Conservation (phyloP, 2,329 filamentous ascomycete species). For the Waltergamsia citrina region DNA sequence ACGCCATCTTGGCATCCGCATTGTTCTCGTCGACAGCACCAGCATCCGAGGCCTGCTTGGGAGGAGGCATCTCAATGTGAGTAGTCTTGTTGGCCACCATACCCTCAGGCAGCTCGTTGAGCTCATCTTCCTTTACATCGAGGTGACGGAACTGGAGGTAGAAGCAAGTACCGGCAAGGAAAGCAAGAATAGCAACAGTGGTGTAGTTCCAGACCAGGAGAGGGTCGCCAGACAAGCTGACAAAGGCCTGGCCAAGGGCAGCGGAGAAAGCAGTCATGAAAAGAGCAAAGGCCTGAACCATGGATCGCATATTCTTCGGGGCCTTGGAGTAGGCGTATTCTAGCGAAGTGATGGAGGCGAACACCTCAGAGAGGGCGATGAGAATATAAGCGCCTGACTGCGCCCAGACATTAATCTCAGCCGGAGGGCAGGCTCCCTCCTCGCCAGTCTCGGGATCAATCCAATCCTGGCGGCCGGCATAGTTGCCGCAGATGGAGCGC, state of each 20-base stretch:
- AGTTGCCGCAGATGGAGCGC: conserved; percentile 45
- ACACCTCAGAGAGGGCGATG: conserved; percentile 38
- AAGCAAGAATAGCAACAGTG: conserved; percentile 54
- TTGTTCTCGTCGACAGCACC: background rate
- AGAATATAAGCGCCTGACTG: conserved; percentile 41
- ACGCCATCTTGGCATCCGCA: too few species aligned
- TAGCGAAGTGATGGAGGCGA: conserved; percentile 45
- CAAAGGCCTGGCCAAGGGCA: conserved; percentile 54
- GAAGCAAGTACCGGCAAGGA: conserved; percentile 55
- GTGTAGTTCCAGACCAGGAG: conserved; percentile 67
- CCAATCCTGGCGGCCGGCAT: conserved; percentile 17
- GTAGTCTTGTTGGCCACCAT: conserved; percentile 12
- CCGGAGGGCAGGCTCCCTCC: conserved; percentile 28
- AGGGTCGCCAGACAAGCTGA: conserved; percentile 42
- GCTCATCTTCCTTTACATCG: conserved; percentile 54
- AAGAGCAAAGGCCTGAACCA: conserved; percentile 58
- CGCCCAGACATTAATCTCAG: conserved; percentile 53
- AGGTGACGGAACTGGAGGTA: conserved; percentile 53
- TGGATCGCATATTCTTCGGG: conserved; percentile 65
- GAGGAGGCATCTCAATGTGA: conserved; percentile 2
- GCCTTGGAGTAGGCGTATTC: conserved; percentile 73
- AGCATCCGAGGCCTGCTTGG: conserved; percentile 1
- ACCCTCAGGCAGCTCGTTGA: conserved; percentile 47
- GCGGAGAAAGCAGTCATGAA: conserved; percentile 61
- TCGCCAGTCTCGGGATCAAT: conserved; percentile 18